Percentiles rank a stretch among this genome's conserved stretches.
Conservation (phyloP, 2,329 filamentous ascomycete species). For the Colletotrichum endophyticum region DNA sequence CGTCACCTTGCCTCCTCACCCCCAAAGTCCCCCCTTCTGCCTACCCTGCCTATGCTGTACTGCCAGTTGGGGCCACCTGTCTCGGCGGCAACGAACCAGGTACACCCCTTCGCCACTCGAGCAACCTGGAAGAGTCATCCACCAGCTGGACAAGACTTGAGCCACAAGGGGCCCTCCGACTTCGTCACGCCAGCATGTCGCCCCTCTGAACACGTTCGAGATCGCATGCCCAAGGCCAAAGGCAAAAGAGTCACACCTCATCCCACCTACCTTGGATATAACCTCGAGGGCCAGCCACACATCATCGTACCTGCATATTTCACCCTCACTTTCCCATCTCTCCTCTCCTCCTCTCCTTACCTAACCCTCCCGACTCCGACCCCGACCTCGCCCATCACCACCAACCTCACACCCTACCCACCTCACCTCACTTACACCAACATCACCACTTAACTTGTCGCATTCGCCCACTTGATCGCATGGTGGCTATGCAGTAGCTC, state of each 20-base stretch:
- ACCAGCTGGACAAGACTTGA: conserved; percentile 21
- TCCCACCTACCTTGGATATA: conserved; percentile 20
- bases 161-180: conserved; percentile 23
- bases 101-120: conserved; percentile 21
- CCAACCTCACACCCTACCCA: neutral
- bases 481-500: conserved; percentile 33
- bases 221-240: conserved; percentile 15
- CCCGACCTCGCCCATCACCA: neutral
- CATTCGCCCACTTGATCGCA: conserved; percentile 22
- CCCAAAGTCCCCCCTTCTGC: neutral
- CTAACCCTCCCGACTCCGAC: neutral
- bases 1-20: conserved; percentile 12
- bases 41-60: neutral
- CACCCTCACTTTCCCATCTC: conserved; percentile 1
- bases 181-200: conserved; percentile 24
- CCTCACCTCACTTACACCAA: neutral
- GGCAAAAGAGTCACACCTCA: conserved; percentile 22
- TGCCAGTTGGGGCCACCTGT: conserved; percentile 39
- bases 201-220: conserved; percentile 23
- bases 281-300: conserved; percentile 20
- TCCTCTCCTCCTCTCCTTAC: neutral
- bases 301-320: conserved; percentile 3
- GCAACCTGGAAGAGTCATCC: conserved; percentile 30
- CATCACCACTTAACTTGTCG: neutral
- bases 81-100: conserved; percentile 19